Base-by-base conservation (phyloP, 1,284 basidiomycete genomes). In the Violaceomyces palustris region DNA sequence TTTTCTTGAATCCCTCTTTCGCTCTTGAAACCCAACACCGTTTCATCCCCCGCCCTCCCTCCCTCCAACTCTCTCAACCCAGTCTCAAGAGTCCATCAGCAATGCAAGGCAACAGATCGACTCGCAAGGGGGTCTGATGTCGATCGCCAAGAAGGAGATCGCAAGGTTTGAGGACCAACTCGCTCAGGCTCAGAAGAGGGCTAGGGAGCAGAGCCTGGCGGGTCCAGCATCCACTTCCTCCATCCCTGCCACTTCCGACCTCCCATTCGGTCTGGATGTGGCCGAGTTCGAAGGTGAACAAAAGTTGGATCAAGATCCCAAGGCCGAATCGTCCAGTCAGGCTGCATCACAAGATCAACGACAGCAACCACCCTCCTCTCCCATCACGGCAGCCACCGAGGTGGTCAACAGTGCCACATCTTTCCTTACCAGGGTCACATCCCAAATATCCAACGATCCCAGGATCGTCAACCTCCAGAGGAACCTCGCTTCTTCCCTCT, bases 41-140 rank as follows among this genome's bases (percentile, higher is more conserved):
- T n/a, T 24, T n/a, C 22, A 10, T 24, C 14, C 35, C 17, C 27
- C 15, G 15, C 22, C 11, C 28, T 21, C 39, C 15, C 4, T 10
- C 28, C 8, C 28, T 32, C n/a, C 5, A 11, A 15, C 18, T 14
- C 15, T 22, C 15, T 22, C 30, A 28, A n/a, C 18, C 15, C 28
- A 61, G 50, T 68, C 67, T 2, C 58, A 63, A 30, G 53, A 60
- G 25, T 49, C 52, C 2, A 40, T 69, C 8, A 33, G 40, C 6
- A 45, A 50, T 12, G 67, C 64, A 3, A 45, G 61, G 17, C 42
- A 57, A 19, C 52, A 64, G 39, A 55, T 69, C 33, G 54, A 69
- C 23, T 41, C 37, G 3, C 61, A 62, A 22, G 66, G 67, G 11
- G 67, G 67, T 3, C 44, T 70, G 8, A 34, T 67, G 34, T 50